Conservation (phyloP, 768 basidiomycete genomes). For the Auricularia heimuer region DNA sequence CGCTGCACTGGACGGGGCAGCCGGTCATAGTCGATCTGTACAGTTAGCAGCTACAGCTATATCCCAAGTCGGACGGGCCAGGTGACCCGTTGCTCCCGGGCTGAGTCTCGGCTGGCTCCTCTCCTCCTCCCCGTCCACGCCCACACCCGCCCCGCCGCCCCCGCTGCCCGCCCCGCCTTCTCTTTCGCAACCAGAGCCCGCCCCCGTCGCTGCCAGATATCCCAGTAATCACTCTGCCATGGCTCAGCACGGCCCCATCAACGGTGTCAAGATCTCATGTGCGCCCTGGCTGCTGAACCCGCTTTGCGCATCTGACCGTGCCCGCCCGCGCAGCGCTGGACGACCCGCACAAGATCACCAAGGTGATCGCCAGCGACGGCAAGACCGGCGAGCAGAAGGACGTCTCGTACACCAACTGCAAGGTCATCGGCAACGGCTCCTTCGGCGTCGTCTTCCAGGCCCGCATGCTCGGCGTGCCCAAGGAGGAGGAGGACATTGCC, state of each 20-base stretch:
- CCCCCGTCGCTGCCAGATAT: not conserved
- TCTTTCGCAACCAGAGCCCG: not conserved
- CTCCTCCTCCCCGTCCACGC: no score
- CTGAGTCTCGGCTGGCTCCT: no score
- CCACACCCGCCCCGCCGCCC: no score
- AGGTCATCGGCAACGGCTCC: constrained; percentile 97
- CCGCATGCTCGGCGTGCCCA: constrained; percentile 59
- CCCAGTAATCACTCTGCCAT: constrained; percentile 23
- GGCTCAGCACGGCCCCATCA: constrained; percentile 73
- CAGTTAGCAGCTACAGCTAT: not conserved
- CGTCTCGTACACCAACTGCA: constrained; percentile 92
- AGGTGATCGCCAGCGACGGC: constrained; percentile 90
- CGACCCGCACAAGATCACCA: constrained; percentile 94
- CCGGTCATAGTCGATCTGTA: not conserved
- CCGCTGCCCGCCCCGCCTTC: not conserved
- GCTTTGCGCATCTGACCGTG: not conserved
- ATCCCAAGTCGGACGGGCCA: no score
- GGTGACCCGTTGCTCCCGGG: no score
- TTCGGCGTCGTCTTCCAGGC: constrained; percentile 99
- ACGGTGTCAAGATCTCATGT: constrained; percentile 82
- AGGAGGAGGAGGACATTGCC: constrained; percentile 79
- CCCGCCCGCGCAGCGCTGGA: constrained; percentile 31
- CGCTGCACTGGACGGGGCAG: not conserved
- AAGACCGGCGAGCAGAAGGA: constrained; percentile 83
- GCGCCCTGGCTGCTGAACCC: constrained; percentile 15